phyloP scores from a whole-genome alignment of 108 stramenopile genomes.

The Cyclostephanos invisitatus region DNA sequence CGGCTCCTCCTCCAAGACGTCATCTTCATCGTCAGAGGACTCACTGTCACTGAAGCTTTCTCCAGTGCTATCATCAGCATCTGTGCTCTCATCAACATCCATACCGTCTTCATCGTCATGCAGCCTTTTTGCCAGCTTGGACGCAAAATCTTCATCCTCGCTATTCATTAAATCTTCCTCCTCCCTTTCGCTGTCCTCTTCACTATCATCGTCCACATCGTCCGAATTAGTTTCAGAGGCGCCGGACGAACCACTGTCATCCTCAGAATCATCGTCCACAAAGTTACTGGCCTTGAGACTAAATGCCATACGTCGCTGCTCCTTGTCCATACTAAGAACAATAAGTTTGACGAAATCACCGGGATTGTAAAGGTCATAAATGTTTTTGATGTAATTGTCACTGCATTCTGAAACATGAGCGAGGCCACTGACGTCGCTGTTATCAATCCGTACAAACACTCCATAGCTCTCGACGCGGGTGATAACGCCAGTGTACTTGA shows the following conservation, averaged over 20 bases:
- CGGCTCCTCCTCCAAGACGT: constrained; percentile 2
- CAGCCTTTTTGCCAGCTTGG: constrained; percentile 75
- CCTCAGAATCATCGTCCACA: constrained; percentile 66
- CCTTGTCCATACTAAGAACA: constrained; percentile 83
- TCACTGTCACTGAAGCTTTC: constrained; percentile 15
- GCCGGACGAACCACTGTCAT: constrained; percentile 15
- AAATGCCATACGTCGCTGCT: constrained; percentile 67
- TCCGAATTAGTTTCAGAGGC: constrained; percentile 49
- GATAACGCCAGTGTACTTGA: constrained; percentile 88
- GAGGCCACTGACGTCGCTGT: constrained; percentile 88
- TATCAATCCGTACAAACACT: constrained; percentile 88
- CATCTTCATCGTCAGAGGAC: constrained; percentile 27
- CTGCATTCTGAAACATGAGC: constrained; percentile 91
- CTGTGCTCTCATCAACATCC: constrained; percentile 44
- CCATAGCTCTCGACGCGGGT: constrained; percentile 88
- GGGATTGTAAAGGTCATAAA: constrained; percentile 78
- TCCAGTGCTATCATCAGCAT: constrained; percentile 21
- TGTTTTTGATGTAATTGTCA: constrained; percentile 79
- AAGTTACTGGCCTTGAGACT: constrained; percentile 95
- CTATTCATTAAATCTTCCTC: constrained; percentile 48
- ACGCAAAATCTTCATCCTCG: constrained; percentile 67
- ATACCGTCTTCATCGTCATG: constrained; percentile 37
- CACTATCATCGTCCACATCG: constrained; percentile 24
- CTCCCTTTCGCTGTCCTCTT: constrained; percentile 41
- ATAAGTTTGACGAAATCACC: constrained; percentile 94